Evolutionary conservation across 768 basidiomycete species (phyloP), one percentile per base, ranked within the genome.

Genomic region (Multifurca ochricompacta): DNA sequence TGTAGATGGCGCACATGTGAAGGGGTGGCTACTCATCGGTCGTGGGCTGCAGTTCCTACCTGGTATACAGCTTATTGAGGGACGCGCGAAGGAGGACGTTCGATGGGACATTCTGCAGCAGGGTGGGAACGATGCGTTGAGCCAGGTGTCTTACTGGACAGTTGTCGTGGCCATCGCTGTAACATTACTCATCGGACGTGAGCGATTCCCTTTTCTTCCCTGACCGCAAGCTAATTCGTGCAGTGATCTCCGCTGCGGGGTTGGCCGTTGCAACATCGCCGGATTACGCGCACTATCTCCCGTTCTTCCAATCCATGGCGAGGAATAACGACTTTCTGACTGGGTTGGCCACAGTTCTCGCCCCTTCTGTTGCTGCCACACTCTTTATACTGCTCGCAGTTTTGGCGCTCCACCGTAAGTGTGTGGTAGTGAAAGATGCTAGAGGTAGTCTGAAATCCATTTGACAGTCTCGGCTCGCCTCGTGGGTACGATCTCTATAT

Each of bases 51-150:
- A 80, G 51, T 77, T 74, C 60, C 65, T 91, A 25, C 80, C 80
- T 28, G 80, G 81, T 2, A 67, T 85, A 5, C 71, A 85, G 64
- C 69, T 85, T 32, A 88, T 92, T 21, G 83, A 87, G 64, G 89
- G 89, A 2, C 71, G 85, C 54, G 83, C 87, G 13, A 89, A 87
- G 66, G 87, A 91, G 63, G 88, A 91, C 65, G 80, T 92, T 32
- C 70, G 84, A 50, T 92, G 88, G 87, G 80, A 83, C 54, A 80
- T 86, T 23, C 69, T 91, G 45, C 85, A 87, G 67, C 74, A 21
- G 25, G 57, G 77, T 56, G 77, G 80, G 65, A 70, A 77, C 35
- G 75, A 70, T 32, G 50, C 65, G 45, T 56, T 77, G 55, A 77
- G 80, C 59, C 65, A 66, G 19, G 53, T 74, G 28, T 74, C 76